A percentile compares a stretch with the other conserved stretches of the same genome.
Conservation (phyloP, 2,329 filamentous ascomycete species). For the Colletotrichum somersetense region DNA sequence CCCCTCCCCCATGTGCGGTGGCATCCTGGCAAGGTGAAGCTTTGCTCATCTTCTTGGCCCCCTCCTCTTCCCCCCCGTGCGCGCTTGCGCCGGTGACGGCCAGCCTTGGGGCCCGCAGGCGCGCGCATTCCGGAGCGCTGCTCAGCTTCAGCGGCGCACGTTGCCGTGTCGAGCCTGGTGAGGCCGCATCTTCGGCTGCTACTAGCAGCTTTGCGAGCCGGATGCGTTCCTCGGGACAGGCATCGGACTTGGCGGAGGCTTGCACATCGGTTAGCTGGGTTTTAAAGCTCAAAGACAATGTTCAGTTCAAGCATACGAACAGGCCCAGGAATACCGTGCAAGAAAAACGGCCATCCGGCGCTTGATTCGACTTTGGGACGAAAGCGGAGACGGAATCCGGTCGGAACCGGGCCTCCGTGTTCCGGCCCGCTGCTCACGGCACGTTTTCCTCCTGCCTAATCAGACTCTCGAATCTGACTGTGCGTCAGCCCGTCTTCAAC, state of each 20-base stretch:
- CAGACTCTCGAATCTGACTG: neutral
- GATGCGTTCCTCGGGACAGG: neutral
- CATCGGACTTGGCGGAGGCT: neutral
- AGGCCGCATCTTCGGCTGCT: neutral
- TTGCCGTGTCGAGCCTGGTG: neutral
- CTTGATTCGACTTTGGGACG: neutral
- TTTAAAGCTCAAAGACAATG: neutral
- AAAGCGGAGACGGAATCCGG: neutral
- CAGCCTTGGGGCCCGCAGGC: neutral
- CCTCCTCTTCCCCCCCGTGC: too few relatives aligned
- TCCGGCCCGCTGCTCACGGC: slow-evolving; percentile 1
- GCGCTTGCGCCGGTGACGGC: neutral
- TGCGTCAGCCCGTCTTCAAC: neutral
- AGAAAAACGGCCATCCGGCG: neutral
- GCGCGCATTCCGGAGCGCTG: neutral
- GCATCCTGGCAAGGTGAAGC: neutral
- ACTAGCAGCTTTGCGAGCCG: too few relatives aligned
- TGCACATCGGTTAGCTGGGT: neutral
- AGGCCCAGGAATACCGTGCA: neutral
- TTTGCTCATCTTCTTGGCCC: neutral
- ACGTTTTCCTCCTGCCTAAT: neutral
- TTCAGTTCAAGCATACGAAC: neutral
- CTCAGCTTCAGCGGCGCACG: neutral
- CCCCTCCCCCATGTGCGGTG: neutral
- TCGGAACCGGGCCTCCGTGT: slow-evolving; percentile 2